Evolutionary conservation across 73 alveolate genomes (phyloP).

Genomic region (Tetrahymena elliotti): DNA sequence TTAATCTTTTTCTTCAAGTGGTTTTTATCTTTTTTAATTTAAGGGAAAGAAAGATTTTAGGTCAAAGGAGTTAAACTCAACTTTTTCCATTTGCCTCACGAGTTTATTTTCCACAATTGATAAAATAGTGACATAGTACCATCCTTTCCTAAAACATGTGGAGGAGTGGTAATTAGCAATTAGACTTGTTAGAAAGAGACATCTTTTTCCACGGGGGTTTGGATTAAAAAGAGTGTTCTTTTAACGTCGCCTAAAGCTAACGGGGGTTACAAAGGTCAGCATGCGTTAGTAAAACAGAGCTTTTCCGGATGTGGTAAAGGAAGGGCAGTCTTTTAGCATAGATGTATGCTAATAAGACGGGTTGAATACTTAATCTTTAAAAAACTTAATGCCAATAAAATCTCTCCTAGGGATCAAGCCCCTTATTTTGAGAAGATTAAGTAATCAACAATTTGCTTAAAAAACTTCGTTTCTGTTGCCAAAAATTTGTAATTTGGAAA

Average conservation of each 20-base stretch:
- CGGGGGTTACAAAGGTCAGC: neutral
- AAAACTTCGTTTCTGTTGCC: neutral
- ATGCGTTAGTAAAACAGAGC: neutral
- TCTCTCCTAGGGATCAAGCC: conserved; percentile 4
- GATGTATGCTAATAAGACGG: neutral
- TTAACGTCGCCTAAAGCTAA: neutral
- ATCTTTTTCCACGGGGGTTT: neutral
- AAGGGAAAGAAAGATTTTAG: neutral
- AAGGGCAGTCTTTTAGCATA: neutral
- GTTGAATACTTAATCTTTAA: neutral
- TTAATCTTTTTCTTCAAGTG: neutral
- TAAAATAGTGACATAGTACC: neutral
- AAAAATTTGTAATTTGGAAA: neutral
- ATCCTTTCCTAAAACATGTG: neutral
- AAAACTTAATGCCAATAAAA: neutral
- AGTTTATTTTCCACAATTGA: neutral
- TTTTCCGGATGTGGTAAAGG: neutral
- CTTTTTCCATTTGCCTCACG: conserved; percentile 1
- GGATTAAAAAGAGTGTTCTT: neutral
- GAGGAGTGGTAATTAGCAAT: neutral
- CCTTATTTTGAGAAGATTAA: neutral
- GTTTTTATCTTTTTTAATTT: neutral
- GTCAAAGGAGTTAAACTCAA: neutral
- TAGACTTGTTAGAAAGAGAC: neutral
- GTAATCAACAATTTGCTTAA: neutral